phyloP scores from a whole-genome alignment of 2,329 filamentous ascomycete genomes.

The Sphaerostilbella broomeana region DNA sequence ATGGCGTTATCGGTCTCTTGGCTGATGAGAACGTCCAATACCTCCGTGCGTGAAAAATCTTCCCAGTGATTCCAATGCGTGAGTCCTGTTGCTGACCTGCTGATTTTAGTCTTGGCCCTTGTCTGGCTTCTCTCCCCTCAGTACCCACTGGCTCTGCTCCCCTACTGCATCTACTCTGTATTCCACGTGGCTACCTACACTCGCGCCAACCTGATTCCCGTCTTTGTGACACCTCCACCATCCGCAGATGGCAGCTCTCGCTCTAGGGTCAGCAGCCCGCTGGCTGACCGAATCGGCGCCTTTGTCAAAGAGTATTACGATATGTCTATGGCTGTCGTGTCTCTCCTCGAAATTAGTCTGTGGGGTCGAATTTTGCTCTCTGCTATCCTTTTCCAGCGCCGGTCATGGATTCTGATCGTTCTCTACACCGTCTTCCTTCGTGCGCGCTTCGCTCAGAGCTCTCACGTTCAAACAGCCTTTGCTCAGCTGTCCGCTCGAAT shows the following conservation, averaged over 20 bases:
- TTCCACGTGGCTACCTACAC: constrained; percentile 98
- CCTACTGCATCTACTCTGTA: constrained; percentile 93
- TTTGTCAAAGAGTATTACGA: constrained; percentile 99
- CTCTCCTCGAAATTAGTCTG: constrained; percentile 77
- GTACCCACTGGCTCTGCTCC: constrained; percentile 82
- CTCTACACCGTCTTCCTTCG: constrained; percentile 92
- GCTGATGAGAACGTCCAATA: constrained; percentile 98
- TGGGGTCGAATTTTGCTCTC: constrained; percentile 78
- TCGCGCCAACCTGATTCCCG: constrained; percentile 86
- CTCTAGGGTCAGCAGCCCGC: constrained; percentile 43
- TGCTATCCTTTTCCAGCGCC: constrained; percentile 79
- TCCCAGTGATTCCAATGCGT: neutral
- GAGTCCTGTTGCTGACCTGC: constrained; percentile 11
- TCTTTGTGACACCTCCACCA: constrained; percentile 62
- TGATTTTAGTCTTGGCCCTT: constrained; percentile 70
- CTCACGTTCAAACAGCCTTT: constrained; percentile 82
- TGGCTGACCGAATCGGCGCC: constrained; percentile 76
- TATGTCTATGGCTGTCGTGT: constrained; percentile 87
- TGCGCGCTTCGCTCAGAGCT: constrained; percentile 82
- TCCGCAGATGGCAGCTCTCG: constrained; percentile 49
- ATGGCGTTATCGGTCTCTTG: constrained; percentile 58
- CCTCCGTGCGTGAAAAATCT: constrained; percentile 57
- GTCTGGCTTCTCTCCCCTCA: constrained; percentile 92
- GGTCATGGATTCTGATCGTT: constrained; percentile 79
- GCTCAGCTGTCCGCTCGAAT: constrained; percentile 64